Percentiles rank a stretch among this genome's conserved stretches.
phyloP scores from a whole-genome alignment of 495 filamentous ascomycete species.

The Bryoglossum gracile region DNA sequence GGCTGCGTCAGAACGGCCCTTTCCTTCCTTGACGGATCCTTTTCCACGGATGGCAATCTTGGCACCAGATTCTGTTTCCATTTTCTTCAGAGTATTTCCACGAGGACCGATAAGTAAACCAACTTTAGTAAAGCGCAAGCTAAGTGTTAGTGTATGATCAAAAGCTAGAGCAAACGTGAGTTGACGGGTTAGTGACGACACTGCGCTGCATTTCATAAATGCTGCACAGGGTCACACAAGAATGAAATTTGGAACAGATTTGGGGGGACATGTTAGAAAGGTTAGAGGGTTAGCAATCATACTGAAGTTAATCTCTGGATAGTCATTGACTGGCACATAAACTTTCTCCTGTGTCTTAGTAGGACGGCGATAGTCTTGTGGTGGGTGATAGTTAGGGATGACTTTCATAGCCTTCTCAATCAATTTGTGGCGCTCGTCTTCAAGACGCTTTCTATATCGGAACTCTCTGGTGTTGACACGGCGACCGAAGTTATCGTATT shows the following conservation, averaged over 20 bases:
- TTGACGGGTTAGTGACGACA: conserved; percentile 54
- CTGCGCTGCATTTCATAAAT: conserved; percentile 33
- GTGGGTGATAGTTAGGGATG: conserved; percentile 96
- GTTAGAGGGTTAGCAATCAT: conserved; percentile 99
- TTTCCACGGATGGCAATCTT: conserved; percentile 99
- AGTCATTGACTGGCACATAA: conserved; percentile 99
- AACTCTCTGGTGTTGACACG: conserved; percentile 98
- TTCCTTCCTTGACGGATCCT: conserved; percentile 99
- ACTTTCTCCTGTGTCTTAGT: conserved; percentile 99
- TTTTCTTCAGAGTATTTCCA: conserved; percentile 98
- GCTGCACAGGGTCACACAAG: conserved; percentile 36
- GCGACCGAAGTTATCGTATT: conserved; percentile 97
- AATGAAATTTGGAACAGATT: conserved; percentile 34
- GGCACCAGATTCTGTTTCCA: conserved; percentile 93
- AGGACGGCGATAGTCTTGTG: conserved; percentile 92
- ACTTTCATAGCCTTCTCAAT: conserved; percentile 97
- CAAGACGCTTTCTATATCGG: conserved; percentile 92
- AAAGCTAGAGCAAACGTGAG: conserved; percentile 35
- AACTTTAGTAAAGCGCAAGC: conserved; percentile 88
- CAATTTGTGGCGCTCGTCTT: conserved; percentile 96
- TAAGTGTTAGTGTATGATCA: conserved; percentile 77
- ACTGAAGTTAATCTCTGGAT: conserved; percentile 99
- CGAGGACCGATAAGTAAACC: conserved; percentile 99
- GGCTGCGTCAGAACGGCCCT: conserved; percentile 95
- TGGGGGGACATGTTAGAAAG: conserved; percentile 53